Evolutionary conservation across 2,329 filamentous ascomycete species (phyloP).

Genomic region (Zasmidium cellare): DNA sequence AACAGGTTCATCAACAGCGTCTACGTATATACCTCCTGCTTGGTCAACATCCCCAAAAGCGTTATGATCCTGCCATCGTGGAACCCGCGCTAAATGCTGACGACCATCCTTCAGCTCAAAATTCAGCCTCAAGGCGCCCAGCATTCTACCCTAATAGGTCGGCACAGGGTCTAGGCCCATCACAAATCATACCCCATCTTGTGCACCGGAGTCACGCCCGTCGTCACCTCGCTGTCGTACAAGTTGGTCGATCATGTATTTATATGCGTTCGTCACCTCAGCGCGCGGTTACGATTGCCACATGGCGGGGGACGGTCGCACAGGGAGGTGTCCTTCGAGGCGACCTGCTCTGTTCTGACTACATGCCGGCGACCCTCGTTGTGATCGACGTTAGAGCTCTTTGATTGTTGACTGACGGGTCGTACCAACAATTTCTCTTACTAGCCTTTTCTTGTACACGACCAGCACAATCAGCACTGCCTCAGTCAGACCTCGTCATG

Average conservation of each 20-base stretch:
- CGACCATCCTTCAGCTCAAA: neutral
- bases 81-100: constrained; percentile 1
- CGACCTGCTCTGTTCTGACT: neutral
- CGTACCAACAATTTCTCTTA: no score
- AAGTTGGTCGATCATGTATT: neutral
- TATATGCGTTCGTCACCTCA: neutral
- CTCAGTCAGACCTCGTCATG: no score
- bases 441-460: no score
- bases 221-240: neutral
- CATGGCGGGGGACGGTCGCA: neutral
- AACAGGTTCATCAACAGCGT: neutral
- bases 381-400: neutral
- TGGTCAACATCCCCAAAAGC: neutral
- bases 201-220: neutral
- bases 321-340: neutral
- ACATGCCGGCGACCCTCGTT: neutral
- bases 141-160: neutral
- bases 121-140: neutral
- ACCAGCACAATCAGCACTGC: no score
- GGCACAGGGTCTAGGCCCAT: neutral
- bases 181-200: neutral
- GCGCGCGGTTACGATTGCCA: neutral
- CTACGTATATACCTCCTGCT: neutral
- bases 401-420: no score
- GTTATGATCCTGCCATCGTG: neutral